Conservation (phyloP, 345 rosid genomes). For the Acer campestre region DNA sequence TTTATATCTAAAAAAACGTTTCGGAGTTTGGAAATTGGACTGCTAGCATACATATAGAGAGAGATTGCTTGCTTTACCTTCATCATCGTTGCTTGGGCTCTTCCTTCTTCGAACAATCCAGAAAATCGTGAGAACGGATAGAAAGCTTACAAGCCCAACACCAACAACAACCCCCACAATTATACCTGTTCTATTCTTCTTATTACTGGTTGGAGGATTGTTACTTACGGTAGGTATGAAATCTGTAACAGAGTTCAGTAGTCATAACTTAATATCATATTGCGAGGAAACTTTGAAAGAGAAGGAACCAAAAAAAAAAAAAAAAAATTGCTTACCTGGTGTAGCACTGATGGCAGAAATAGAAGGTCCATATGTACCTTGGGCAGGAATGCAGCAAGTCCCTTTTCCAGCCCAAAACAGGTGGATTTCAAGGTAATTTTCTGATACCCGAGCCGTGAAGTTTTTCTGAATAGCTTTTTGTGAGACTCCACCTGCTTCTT, state of each 20-base stretch:
- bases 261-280: constrained; percentile 17
- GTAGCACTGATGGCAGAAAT: constrained; percentile 62
- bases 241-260: constrained; percentile 42
- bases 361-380: constrained; percentile 43
- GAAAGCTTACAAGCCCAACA: constrained; percentile 39
- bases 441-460: constrained; percentile 30
- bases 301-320: neutral
- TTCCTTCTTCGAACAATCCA: constrained; percentile 44
- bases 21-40: neutral
- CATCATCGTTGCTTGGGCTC: constrained; percentile 42
- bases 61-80: constrained; percentile 43
- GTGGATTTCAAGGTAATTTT: constrained; percentile 44
- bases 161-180: constrained; percentile 62
- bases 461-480: constrained; percentile 28
- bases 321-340: constrained; percentile 43
- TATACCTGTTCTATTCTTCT: constrained; percentile 43
- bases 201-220: constrained; percentile 35
- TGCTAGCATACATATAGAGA: neutral
- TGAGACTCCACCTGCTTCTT: constrained; percentile 35
- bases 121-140: constrained; percentile 29
- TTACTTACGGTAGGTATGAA: constrained; percentile 64
- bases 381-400: constrained; percentile 38
- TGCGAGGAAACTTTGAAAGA: neutral
- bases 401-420: constrained; percentile 53
- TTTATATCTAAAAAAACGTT: neutral